Evolutionary conservation across 2,329 filamentous ascomycete species (phyloP).

Genomic region (Colletotrichum sp.): DNA sequence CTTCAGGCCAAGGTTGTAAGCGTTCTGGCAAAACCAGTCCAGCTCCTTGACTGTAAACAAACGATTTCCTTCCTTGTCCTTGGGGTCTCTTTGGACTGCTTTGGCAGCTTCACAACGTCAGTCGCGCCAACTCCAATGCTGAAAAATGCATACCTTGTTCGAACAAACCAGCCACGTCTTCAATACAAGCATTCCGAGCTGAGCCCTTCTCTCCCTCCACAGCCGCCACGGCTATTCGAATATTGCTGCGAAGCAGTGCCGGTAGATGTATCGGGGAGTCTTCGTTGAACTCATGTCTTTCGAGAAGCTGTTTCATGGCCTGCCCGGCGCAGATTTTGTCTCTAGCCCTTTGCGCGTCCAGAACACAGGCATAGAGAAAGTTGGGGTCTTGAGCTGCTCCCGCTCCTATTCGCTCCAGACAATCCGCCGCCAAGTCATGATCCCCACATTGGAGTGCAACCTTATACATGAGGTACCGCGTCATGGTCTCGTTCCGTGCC

Average conservation of each 20-base stretch:
- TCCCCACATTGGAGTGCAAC: constrained; percentile 67
- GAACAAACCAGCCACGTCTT: constrained; percentile 61
- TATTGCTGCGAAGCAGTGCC: constrained; percentile 52
- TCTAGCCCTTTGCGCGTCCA: constrained; percentile 73
- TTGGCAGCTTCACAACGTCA: constrained; percentile 40
- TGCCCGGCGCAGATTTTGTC: constrained; percentile 62
- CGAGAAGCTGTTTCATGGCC: constrained; percentile 38
- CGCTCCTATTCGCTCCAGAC: constrained; percentile 66
- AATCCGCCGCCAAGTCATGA: constrained; percentile 62
- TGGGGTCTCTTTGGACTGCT: constrained; percentile 42
- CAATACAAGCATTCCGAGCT: constrained; percentile 21
- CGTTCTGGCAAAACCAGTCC: constrained; percentile 83
- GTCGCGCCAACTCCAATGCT: background rate
- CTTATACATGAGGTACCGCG: constrained; percentile 79
- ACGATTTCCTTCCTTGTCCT: constrained; percentile 45
- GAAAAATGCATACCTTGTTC: constrained; percentile 40
- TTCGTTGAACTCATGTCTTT: constrained; percentile 27
- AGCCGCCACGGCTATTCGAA: constrained; percentile 53
- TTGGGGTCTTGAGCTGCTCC: constrained; percentile 58
- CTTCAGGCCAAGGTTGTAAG: constrained; percentile 78
- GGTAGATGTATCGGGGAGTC: constrained; percentile 34
- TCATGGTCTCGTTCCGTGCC: constrained; percentile 66
- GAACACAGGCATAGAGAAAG: constrained; percentile 79
- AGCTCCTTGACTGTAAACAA: constrained; percentile 70
- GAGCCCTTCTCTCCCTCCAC: constrained; percentile 30